phyloP scores from a whole-genome alignment of 805 yeast genomes.

The Diddensiella caesifluorescens region DNA sequence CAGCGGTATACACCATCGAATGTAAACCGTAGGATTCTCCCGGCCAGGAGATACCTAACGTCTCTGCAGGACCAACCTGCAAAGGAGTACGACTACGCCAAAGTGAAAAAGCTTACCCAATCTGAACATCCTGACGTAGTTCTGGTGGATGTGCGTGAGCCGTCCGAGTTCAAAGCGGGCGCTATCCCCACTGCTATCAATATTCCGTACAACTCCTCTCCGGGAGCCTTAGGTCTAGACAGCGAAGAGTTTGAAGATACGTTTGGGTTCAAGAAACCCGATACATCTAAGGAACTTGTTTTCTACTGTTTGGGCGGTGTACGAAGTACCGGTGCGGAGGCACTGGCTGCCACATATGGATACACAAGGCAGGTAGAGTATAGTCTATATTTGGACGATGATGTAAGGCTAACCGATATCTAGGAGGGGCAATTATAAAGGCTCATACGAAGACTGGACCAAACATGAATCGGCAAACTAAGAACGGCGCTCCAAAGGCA shows the following conservation, averaged over 20 bases:
- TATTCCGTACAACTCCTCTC: constrained; percentile 83
- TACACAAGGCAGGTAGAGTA: constrained; percentile 45
- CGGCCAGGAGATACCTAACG: background rate
- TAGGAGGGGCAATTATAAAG: constrained; percentile 73
- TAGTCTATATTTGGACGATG: background rate
- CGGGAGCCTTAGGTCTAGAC: constrained; percentile 81
- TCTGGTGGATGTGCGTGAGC: constrained; percentile 89
- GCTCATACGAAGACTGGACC: constrained; percentile 85
- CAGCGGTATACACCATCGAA: no score
- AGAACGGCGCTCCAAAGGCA: constrained; percentile 32
- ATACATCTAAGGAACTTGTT: constrained; percentile 61
- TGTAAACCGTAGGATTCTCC: no score
- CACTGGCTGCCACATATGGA: constrained; percentile 85
- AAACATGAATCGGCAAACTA: constrained; percentile 33
- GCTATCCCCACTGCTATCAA: constrained; percentile 81
- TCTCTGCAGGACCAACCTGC: constrained; percentile 37
- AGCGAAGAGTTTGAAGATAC: constrained; percentile 74
- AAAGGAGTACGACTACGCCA: constrained; percentile 47
- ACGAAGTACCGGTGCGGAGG: constrained; percentile 86
- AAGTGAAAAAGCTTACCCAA: constrained; percentile 44
- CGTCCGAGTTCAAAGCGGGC: constrained; percentile 68
- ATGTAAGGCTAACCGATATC: constrained; percentile 1
- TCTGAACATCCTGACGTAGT: constrained; percentile 46
- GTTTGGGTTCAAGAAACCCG: constrained; percentile 81
- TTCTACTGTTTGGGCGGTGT: constrained; percentile 93